Percentiles rank a stretch among this genome's conserved stretches.
These are phyloP conservation scores for Syncephalastrum contaminatum DNA, from an alignment of 371 early-diverging fungal genomes.

Conservation along the genomic window DNA sequence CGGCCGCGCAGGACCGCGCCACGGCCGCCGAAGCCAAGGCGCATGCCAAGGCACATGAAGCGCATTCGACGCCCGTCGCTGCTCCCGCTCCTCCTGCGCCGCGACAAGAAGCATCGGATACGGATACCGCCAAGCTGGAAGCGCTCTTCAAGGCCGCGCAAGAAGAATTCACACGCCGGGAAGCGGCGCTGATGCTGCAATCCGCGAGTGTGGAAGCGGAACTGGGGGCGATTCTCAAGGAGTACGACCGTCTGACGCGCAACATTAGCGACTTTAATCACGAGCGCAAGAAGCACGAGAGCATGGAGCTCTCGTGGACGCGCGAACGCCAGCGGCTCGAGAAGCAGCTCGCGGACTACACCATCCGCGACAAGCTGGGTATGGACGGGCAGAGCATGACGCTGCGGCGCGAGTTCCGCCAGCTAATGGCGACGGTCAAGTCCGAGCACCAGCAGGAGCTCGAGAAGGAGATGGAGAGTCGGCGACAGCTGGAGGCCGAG, in stretches of 20 bases:
- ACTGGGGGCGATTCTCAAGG: conserved; percentile 37
- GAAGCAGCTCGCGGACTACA: conserved; percentile 31
- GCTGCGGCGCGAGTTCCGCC: conserved; percentile 56
- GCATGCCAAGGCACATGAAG: not conserved
- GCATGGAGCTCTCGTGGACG: conserved; percentile 19
- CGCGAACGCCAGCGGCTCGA: conserved; percentile 26
- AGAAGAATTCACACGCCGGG: conserved; percentile 31
- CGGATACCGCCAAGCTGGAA: not conserved
- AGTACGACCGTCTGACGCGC: conserved; percentile 51
- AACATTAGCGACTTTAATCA: conserved; percentile 45
- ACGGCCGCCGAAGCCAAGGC: not conserved
- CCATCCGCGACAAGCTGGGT: conserved; percentile 16
- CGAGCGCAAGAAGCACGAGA: conserved; percentile 39
- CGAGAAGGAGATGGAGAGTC: conserved; percentile 36
- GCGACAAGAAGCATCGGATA: not conserved
- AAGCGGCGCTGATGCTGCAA: conserved; percentile 34
- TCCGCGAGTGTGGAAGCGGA: conserved; percentile 43
- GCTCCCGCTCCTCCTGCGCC: not conserved
- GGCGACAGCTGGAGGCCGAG: conserved; percentile 36
- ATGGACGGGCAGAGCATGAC: conserved; percentile 35
- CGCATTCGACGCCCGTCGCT: not conserved
- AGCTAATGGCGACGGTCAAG: conserved; percentile 49
- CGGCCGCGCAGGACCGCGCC: not conserved
- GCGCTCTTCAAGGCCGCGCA: conserved; percentile 16
- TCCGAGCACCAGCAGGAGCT: conserved; percentile 44